phyloP scores from a whole-genome alignment of 179 eudicot species.

The Gypsophila paniculata region DNA sequence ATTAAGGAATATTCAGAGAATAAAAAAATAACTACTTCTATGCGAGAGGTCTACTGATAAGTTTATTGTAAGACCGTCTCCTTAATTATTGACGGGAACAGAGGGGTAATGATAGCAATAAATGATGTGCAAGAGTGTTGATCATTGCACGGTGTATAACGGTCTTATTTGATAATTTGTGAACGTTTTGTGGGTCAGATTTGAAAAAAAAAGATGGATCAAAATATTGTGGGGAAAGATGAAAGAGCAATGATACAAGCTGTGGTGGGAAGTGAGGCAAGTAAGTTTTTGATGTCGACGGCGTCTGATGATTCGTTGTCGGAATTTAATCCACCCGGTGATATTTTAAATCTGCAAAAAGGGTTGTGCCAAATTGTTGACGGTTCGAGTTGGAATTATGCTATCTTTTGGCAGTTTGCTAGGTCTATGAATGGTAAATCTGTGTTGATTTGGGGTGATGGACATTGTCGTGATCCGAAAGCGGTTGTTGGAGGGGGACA shows the following conservation, averaged over 20 bases:
- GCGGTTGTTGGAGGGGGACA: constrained; percentile 23
- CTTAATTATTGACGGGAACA: too few species aligned
- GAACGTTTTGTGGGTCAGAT: constrained; percentile 16
- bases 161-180: too few species aligned
- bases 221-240: constrained; percentile 45
- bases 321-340: constrained; percentile 48
- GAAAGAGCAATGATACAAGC: constrained; percentile 54
- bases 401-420: constrained; percentile 85
- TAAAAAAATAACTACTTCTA: too few species aligned
- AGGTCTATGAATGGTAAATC: constrained; percentile 64
- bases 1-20: too few species aligned
- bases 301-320: constrained; percentile 45
- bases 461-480: constrained; percentile 54
- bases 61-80: too few species aligned
- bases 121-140: too few species aligned
- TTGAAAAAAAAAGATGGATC: constrained; percentile 38
- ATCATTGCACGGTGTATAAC: too few species aligned
- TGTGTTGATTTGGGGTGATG: constrained; percentile 93
- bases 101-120: too few species aligned
- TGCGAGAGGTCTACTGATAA: too few species aligned
- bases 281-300: constrained; percentile 50
- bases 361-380: constrained; percentile 63
- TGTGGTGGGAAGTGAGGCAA: constrained; percentile 66
- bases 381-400: constrained; percentile 74
- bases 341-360: constrained; percentile 58